A percentile compares a stretch with the other conserved stretches of the same genome.
phyloP scores from a whole-genome alignment of 192 early-diverging fungal species.

The Mycoemilia scoparia region DNA sequence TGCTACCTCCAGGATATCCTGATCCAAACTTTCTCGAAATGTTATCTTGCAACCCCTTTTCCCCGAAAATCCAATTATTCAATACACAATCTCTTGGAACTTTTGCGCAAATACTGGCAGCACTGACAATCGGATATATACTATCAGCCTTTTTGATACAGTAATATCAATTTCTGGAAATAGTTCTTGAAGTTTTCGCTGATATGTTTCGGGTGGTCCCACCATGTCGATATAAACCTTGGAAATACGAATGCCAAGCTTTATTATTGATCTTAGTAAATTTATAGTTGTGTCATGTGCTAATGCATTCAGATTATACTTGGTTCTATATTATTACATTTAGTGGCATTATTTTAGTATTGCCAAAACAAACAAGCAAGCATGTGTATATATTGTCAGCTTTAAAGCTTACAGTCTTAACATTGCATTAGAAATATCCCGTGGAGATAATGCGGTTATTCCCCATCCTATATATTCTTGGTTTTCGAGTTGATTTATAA shows the following conservation, averaged over 20 bases:
- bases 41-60: conserved; percentile 11
- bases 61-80: conserved; percentile 22
- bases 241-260: conserved; percentile 40
- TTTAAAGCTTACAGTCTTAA: too few relatives aligned
- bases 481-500: conserved; percentile 26
- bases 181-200: conserved; percentile 44
- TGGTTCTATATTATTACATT: too few relatives aligned
- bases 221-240: conserved; percentile 90
- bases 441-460: conserved; percentile 62
- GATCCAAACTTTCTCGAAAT: conserved; percentile 56
- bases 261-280: conserved; percentile 49
- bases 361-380: too few relatives aligned
- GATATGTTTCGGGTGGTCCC: conserved; percentile 75
- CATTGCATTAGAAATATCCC: conserved; percentile 88
- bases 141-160: conserved; percentile 89
- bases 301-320: conserved; percentile 81
- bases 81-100: conserved; percentile 32
- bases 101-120: conserved; percentile 93
- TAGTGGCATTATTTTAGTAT: too few relatives aligned
- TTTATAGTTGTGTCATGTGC: conserved; percentile 88
- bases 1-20: conserved; percentile 70
- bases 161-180: conserved; percentile 69
- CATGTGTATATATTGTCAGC: too few relatives aligned
- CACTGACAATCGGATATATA: conserved; percentile 83
- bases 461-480: conserved; percentile 66